A percentile compares a stretch with the other conserved stretches of the same genome.
Conservation (phyloP, 306 rosid genomes). For the Glycine soja region DNA sequence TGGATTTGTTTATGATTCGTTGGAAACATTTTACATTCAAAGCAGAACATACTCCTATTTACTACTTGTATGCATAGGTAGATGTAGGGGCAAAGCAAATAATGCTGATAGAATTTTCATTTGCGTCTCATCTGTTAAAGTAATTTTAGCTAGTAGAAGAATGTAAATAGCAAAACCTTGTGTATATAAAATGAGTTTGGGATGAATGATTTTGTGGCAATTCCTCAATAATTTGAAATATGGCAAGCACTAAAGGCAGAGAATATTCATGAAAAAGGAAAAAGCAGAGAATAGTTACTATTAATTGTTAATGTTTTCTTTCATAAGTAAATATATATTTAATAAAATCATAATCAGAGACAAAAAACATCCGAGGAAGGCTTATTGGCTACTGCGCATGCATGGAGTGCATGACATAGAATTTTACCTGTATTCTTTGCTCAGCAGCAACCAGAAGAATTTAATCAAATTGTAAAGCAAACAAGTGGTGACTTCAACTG, state of each 20-base stretch:
- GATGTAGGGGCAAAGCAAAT: constrained; percentile 15
- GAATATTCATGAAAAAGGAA: not conserved
- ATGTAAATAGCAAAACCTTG: not conserved
- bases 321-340: not conserved
- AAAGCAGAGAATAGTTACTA: not conserved
- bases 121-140: not conserved
- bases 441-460: not conserved
- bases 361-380: constrained; percentile 1
- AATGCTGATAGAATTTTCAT: not conserved
- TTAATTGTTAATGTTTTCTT: not conserved
- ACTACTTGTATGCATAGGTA: not conserved
- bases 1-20: not conserved
- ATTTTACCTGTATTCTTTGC: not conserved
- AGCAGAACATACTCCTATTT: constrained; percentile 3
- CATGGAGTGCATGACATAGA: constrained; percentile 12
- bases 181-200: not conserved
- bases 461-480: not conserved
- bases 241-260: constrained; percentile 2
- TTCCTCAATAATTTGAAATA: constrained; percentile 5
- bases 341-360: not conserved
- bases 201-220: not conserved
- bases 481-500: not conserved
- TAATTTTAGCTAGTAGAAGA: constrained; percentile 14
- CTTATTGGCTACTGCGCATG: not conserved
- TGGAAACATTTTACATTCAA: constrained; percentile 14